Evolutionary conservation across 2,329 filamentous ascomycete species (phyloP).

Genomic region (Epichloe sibirici): DNA sequence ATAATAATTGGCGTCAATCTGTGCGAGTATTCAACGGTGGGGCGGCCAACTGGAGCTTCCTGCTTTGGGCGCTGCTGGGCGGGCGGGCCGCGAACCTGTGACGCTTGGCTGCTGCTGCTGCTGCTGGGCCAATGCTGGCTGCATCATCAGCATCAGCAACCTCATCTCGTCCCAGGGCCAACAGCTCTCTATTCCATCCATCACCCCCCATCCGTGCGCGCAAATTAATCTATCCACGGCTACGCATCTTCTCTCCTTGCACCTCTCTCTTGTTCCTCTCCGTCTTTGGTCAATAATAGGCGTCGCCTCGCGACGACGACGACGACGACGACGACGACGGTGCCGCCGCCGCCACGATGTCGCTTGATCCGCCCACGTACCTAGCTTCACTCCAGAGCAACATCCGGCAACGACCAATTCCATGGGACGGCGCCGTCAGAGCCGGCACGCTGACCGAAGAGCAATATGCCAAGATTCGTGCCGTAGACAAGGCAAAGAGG

Average conservation of each 20-base stretch:
- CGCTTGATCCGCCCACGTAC: constrained; percentile 83
- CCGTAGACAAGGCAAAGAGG: constrained; percentile 90
- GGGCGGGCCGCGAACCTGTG: constrained; percentile 1
- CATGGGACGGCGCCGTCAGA: constrained; percentile 92
- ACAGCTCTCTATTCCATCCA: constrained; percentile 1
- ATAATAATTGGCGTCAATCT: neutral
- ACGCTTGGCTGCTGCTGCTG: constrained; percentile 1
- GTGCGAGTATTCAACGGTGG: neutral
- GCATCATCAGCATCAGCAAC: constrained; percentile 5
- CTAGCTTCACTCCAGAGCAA: constrained; percentile 82
- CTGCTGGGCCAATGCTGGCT: constrained; percentile 1
- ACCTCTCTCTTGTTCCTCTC: neutral
- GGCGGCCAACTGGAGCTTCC: neutral
- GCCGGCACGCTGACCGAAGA: constrained; percentile 88
- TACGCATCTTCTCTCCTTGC: neutral
- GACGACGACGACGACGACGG: constrained; percentile 11
- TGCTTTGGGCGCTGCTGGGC: no score
- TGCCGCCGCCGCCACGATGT: constrained; percentile 45
- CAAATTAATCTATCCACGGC: neutral
- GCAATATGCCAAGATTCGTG: constrained; percentile 90
- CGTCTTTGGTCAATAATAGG: neutral
- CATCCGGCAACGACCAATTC: constrained; percentile 88
- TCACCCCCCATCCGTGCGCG: neutral
- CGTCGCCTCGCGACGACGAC: constrained; percentile 11
- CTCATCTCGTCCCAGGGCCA: constrained; percentile 4